These are phyloP conservation scores for Trapa bicornis DNA, from an alignment of 345 rosid genomes.

Conservation along the genomic window DNA sequence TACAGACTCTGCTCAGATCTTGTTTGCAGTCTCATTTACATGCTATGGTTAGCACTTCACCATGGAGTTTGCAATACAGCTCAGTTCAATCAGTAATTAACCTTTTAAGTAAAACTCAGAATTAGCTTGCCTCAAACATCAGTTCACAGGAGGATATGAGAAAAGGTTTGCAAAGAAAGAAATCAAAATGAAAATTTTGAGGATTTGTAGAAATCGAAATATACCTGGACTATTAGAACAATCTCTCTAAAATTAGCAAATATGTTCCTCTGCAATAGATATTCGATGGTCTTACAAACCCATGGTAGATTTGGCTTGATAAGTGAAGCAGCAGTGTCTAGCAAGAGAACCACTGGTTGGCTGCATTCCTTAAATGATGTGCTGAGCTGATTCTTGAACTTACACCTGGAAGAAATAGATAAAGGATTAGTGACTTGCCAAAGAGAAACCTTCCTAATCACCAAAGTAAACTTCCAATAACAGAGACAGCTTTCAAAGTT, in stretches of 20 bases:
- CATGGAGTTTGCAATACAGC: background rate
- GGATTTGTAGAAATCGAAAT: background rate
- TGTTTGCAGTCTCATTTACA: background rate
- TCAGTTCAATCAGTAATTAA: background rate
- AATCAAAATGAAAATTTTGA: background rate
- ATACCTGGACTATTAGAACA: slow-evolving; percentile 51
- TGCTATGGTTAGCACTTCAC: background rate
- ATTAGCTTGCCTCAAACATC: no score
- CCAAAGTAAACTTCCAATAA: background rate
- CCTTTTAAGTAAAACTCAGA: no score
- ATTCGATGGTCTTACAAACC: slow-evolving; percentile 62
- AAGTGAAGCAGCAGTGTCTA: slow-evolving; percentile 53
- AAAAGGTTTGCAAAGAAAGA: background rate
- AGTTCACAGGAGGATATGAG: no score
- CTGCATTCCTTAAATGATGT: slow-evolving; percentile 30
- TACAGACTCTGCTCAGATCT: background rate
- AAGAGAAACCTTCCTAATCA: background rate
- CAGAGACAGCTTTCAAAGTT: background rate
- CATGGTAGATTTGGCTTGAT: slow-evolving; percentile 80
- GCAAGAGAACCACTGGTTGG: slow-evolving; percentile 38
- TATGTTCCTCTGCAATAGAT: slow-evolving; percentile 46
- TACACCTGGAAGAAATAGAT: slow-evolving; percentile 33
- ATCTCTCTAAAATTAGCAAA: slow-evolving; percentile 55
- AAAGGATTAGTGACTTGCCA: slow-evolving; percentile 12
- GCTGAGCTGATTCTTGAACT: slow-evolving; percentile 48